phyloP scores from a whole-genome alignment of 495 filamentous ascomycete species.

The Mytilinidion resinicola region DNA sequence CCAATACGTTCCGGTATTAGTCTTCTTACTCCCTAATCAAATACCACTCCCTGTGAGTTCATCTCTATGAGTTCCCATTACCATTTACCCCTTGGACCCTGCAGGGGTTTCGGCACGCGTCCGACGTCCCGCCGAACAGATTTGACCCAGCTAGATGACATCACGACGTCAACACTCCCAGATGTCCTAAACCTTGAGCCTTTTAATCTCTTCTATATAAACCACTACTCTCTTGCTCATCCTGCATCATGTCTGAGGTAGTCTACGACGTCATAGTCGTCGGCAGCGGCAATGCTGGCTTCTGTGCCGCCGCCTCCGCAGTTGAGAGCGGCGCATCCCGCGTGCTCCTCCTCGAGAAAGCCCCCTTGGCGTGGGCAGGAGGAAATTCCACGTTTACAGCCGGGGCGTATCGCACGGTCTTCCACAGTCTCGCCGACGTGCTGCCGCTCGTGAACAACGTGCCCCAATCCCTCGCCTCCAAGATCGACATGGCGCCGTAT shows the following conservation, averaged over 20 bases:
- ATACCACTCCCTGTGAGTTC: too few species aligned
- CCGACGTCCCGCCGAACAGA: too few species aligned
- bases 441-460: slow-evolving; percentile 47
- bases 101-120: too few species aligned
- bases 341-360: slow-evolving; percentile 50
- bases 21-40: too few species aligned
- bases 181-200: too few species aligned
- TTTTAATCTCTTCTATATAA: too few species aligned
- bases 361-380: slow-evolving; percentile 47
- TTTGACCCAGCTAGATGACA: too few species aligned
- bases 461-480: slow-evolving; percentile 27
- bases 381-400: slow-evolving; percentile 57
- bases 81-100: too few species aligned
- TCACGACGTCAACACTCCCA: too few species aligned
- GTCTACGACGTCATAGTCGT: slow-evolving; percentile 46
- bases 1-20: too few species aligned
- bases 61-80: too few species aligned
- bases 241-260: background rate
- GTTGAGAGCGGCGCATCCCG: slow-evolving; percentile 33
- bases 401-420: slow-evolving; percentile 48
- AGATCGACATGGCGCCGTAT: slow-evolving; percentile 46
- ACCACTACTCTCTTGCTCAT: too few species aligned
- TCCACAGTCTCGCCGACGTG: slow-evolving; percentile 44
- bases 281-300: slow-evolving; percentile 55
- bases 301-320: slow-evolving; percentile 49